Conservation (phyloP, 148 eudicot genomes). For the Silene latifolia region DNA sequence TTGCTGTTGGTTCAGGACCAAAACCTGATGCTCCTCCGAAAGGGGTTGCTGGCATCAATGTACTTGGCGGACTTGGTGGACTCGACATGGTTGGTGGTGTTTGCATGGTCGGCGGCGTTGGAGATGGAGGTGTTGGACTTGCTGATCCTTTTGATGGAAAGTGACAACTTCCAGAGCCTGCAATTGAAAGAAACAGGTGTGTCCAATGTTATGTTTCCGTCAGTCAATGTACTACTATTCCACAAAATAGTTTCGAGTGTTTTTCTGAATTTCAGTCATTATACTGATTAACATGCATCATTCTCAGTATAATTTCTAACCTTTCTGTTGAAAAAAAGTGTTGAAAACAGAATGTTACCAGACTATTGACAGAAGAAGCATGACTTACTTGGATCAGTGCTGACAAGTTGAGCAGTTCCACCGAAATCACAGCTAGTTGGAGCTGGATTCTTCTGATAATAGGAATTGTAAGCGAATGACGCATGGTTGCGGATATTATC, state of each 20-base stretch:
- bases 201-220: not conserved
- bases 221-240: not conserved
- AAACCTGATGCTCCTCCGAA: slow-evolving; percentile 37
- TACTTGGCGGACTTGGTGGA: slow-evolving; percentile 34
- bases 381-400: slow-evolving; percentile 85
- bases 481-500: slow-evolving; percentile 69
- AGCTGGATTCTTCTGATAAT: slow-evolving; percentile 89
- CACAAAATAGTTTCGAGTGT: not conserved
- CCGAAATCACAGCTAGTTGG: slow-evolving; percentile 92
- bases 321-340: not conserved
- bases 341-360: not conserved
- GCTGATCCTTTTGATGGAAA: slow-evolving; percentile 45
- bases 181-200: slow-evolving; percentile 15
- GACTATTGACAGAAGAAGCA: not conserved
- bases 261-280: not conserved
- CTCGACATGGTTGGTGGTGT: slow-evolving; percentile 39
- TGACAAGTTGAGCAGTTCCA: slow-evolving; percentile 71
- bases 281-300: not conserved
- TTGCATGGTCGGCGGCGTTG: slow-evolving; percentile 39
- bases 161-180: slow-evolving; percentile 82
- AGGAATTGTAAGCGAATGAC: slow-evolving; percentile 80
- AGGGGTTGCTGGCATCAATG: slow-evolving; percentile 29
- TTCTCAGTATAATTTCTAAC: not conserved
- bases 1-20: slow-evolving; percentile 61
- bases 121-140: slow-evolving; percentile 36